These are phyloP conservation scores for Fraxinus pennsylvanica DNA, from an alignment of 257 asterid genomes.

Conservation along the genomic window DNA sequence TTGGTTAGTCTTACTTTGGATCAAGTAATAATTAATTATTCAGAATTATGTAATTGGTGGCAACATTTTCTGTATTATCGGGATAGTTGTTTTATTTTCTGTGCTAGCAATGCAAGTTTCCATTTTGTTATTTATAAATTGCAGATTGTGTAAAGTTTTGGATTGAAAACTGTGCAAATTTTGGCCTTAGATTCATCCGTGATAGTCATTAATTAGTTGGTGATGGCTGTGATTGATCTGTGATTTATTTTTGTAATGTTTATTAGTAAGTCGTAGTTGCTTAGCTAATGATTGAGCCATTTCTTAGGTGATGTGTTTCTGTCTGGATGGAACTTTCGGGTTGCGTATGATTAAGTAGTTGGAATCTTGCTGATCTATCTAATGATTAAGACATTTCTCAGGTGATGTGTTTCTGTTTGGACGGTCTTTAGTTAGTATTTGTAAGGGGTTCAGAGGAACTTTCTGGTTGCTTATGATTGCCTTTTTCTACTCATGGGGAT, in stretches of 20 bases:
- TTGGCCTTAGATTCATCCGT: background rate
- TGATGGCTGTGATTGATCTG: background rate
- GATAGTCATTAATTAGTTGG: background rate
- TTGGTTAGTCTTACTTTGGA: background rate
- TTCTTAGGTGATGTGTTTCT: too few species aligned
- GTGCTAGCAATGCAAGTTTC: background rate
- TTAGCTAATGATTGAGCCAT: too few species aligned
- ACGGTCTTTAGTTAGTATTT: background rate
- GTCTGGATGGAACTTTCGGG: too few species aligned
- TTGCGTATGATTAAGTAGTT: too few species aligned
- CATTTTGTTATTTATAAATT: background rate
- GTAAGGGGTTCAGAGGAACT: background rate
- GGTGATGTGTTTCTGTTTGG: background rate
- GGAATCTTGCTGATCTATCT: background rate
- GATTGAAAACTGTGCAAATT: background rate
- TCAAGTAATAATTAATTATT: background rate
- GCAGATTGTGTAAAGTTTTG: background rate
- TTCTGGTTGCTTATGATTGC: slow-evolving; percentile 6
- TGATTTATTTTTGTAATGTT: background rate
- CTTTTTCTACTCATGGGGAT: background rate
- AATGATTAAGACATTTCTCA: background rate
- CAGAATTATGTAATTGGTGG: background rate
- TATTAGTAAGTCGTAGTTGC: too few species aligned
- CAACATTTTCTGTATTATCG: too few species aligned
- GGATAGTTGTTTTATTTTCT: background rate